Evolutionary conservation across 305 asterid species (phyloP).

Genomic region (Nicotiana rustica): DNA sequence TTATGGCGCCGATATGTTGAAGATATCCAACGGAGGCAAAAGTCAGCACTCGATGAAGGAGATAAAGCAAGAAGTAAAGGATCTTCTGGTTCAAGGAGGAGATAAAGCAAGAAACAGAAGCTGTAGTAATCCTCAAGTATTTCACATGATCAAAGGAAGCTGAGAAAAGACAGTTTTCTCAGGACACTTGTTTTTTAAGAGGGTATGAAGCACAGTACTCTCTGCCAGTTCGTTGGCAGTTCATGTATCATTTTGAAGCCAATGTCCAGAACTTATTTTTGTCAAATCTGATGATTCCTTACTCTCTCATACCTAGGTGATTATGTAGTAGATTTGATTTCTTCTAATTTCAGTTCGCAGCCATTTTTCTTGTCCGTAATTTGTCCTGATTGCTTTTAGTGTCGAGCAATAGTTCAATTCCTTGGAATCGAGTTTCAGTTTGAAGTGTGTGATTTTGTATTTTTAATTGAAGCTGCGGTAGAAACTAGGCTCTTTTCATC

Average conservation of each 20-base stretch:
- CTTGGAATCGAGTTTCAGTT: not conserved
- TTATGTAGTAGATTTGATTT: slow-evolving; percentile 19
- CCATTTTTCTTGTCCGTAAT: not conserved
- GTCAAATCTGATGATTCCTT: not conserved
- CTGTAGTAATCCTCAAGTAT: not conserved
- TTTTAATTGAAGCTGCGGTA: not conserved
- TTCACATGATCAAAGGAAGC: not conserved
- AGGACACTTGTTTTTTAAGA: not conserved
- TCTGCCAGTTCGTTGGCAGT: not conserved
- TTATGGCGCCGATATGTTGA: slow-evolving; percentile 87
- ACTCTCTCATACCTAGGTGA: not conserved
- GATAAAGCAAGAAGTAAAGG: slow-evolving; percentile 61
- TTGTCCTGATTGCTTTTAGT: not conserved
- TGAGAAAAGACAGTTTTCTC: not conserved
- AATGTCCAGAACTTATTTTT: not conserved
- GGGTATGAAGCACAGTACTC: not conserved
- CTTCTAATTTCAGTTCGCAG: not conserved
- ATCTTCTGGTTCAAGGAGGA: slow-evolving; percentile 48
- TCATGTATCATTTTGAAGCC: not conserved
- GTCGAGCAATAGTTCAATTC: not conserved
- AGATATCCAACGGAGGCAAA: slow-evolving; percentile 74
- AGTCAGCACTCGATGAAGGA: slow-evolving; percentile 51
- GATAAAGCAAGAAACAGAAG: slow-evolving; percentile 11
- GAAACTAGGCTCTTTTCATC: not conserved
- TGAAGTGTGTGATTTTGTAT: not conserved